Evolutionary conservation across 2,329 filamentous ascomycete species (phyloP).

Genomic region (Neofusicoccum umdonicola): DNA sequence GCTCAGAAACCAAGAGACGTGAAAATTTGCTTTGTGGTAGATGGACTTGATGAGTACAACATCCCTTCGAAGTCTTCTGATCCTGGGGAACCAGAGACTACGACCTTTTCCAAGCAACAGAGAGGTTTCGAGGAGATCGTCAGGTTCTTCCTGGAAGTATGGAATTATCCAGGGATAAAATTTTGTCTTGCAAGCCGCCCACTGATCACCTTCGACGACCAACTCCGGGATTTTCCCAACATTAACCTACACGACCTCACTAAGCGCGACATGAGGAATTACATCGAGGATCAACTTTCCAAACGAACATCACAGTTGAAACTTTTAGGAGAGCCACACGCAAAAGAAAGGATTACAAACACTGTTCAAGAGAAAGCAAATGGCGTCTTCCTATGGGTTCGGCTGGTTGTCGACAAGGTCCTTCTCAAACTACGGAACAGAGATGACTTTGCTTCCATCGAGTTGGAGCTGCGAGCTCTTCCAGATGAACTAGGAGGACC

Average conservation of each 20-base stretch:
- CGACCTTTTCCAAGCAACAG: background rate
- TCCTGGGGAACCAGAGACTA: background rate
- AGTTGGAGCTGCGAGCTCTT: background rate
- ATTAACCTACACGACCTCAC: background rate
- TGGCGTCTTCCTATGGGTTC: constrained; percentile 14
- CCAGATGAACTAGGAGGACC: background rate
- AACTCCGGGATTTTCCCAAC: background rate
- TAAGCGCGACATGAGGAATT: background rate
- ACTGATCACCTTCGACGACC: background rate
- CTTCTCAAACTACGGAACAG: background rate
- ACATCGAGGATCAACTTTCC: background rate
- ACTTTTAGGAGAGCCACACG: background rate
- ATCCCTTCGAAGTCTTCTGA: background rate
- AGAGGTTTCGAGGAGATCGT: background rate
- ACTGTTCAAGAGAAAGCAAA: background rate
- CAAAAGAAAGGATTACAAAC: background rate
- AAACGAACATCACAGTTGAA: background rate
- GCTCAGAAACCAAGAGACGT: background rate
- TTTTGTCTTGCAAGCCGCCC: background rate
- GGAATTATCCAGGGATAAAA: background rate
- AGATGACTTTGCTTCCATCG: background rate
- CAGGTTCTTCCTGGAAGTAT: background rate
- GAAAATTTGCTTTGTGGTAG: background rate
- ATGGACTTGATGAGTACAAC: background rate
- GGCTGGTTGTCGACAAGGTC: background rate